These are phyloP conservation scores for Ottelia alismoides DNA, from an alignment of 106 monocot genomes.

Conservation along the genomic window DNA sequence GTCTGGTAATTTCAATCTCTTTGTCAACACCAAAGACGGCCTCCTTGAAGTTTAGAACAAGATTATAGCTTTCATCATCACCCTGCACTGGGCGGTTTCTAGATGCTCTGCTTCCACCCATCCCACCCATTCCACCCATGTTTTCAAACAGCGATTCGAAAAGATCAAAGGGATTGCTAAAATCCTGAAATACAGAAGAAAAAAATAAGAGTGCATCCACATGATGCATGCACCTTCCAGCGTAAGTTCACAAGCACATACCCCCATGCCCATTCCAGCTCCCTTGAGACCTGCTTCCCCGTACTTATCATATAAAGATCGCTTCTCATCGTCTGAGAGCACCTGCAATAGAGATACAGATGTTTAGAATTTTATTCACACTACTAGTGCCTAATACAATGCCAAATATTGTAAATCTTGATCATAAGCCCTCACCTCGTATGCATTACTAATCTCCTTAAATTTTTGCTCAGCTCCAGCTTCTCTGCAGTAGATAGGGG, in stretches of 20 bases:
- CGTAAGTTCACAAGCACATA: conserved; percentile 23
- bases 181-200: conserved; percentile 34
- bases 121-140: conserved; percentile 69
- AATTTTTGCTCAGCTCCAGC: conserved; percentile 88
- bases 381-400: no score
- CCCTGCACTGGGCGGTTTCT: conserved; percentile 84
- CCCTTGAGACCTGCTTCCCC: conserved; percentile 98
- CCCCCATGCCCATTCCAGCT: conserved; percentile 82
- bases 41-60: conserved; percentile 80
- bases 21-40: conserved; percentile 93
- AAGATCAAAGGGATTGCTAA: conserved; percentile 82
- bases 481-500: conserved; percentile 45
- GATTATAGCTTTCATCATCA: conserved; percentile 83
- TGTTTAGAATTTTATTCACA: no score
- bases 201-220: not conserved
- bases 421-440: conserved; percentile 42
- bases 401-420: not conserved
- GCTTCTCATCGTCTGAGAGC: conserved; percentile 90
- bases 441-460: conserved; percentile 97
- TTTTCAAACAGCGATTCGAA: conserved; percentile 91
- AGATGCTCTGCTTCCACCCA: conserved; percentile 49
- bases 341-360: conserved; percentile 60
- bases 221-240: not conserved
- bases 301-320: conserved; percentile 81
- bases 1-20: conserved; percentile 77